Percentiles rank a stretch among this genome's conserved stretches.
Evolutionary conservation across 768 basidiomycete genomes (phyloP).

Genomic region (Dioszegia crocea): DNA sequence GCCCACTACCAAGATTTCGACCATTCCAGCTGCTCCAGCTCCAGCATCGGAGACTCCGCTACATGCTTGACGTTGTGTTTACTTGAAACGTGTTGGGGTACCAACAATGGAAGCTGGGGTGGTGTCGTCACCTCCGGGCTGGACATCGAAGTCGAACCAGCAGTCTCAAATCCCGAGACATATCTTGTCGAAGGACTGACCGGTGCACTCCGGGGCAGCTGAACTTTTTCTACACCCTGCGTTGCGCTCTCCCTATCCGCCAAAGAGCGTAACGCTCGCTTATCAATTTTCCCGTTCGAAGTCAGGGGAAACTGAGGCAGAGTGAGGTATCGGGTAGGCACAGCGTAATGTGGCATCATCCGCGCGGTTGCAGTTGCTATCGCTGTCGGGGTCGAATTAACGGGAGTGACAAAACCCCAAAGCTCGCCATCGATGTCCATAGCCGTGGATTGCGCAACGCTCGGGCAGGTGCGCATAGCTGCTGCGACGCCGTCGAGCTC

Average conservation of each 20-base stretch:
- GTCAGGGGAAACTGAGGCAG: slow-evolving; percentile 58
- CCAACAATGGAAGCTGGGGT: too few relatives aligned
- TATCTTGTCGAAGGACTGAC: too few relatives aligned
- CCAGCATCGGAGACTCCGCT: too few relatives aligned
- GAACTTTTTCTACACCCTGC: too few relatives aligned
- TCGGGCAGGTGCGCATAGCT: slow-evolving; percentile 58
- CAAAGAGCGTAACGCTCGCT: slow-evolving; percentile 29
- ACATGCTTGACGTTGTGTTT: too few relatives aligned
- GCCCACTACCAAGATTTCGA: too few relatives aligned
- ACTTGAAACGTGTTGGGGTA: too few relatives aligned
- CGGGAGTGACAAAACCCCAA: slow-evolving; percentile 59
- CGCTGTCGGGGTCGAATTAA: slow-evolving; percentile 23
- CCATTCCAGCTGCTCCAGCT: too few relatives aligned
- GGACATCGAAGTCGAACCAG: too few relatives aligned
- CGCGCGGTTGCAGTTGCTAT: slow-evolving; percentile 51
- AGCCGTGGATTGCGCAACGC: slow-evolving; percentile 56
- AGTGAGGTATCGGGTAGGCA: slow-evolving; percentile 55
- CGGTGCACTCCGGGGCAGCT: too few relatives aligned
- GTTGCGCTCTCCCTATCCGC: slow-evolving; percentile 3
- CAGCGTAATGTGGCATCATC: slow-evolving; percentile 61
- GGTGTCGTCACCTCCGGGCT: too few relatives aligned
- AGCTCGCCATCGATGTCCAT: slow-evolving; percentile 57
- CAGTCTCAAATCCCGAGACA: too few relatives aligned
- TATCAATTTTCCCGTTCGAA: slow-evolving; percentile 53
- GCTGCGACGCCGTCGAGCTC: slow-evolving; percentile 63